Conservation (phyloP, 2,329 filamentous ascomycete genomes). For the Xylaria sp. region DNA sequence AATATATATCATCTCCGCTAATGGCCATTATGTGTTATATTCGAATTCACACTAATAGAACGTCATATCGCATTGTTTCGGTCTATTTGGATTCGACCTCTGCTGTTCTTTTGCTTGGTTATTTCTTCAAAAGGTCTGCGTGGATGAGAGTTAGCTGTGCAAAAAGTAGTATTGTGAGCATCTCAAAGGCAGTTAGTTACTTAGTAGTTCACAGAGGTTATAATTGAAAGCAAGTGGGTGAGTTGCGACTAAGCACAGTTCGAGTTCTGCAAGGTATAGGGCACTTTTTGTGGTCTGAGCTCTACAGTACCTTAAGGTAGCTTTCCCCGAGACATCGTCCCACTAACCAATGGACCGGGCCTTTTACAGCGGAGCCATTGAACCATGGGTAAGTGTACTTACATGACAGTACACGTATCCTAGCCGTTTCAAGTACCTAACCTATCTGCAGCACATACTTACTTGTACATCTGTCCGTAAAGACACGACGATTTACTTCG, state of each 20-base stretch:
- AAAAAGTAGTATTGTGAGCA: too few relatives aligned
- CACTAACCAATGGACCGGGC: background rate
- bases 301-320: background rate
- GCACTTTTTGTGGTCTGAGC: background rate
- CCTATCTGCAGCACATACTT: background rate
- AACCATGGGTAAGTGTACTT: background rate
- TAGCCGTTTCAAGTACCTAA: background rate
- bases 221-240: too few relatives aligned
- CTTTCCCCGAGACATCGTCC: background rate
- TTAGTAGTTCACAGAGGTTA: too few relatives aligned
- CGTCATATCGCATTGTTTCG: background rate
- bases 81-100: background rate
- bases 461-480: background rate
- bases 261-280: too few relatives aligned
- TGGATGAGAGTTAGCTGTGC: too few relatives aligned
- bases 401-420: too few relatives aligned
- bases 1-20: constrained; percentile 17
- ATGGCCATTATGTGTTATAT: constrained; percentile 7
- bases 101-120: too few relatives aligned
- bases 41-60: background rate
- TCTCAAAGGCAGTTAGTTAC: background rate
- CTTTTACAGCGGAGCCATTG: background rate
- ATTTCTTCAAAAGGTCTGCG: too few relatives aligned
- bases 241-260: too few relatives aligned
- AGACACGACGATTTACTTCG: background rate